Evolutionary conservation across 1,284 basidiomycete genomes (phyloP).

Genomic region (Erythrobasidium hasegawianum): DNA sequence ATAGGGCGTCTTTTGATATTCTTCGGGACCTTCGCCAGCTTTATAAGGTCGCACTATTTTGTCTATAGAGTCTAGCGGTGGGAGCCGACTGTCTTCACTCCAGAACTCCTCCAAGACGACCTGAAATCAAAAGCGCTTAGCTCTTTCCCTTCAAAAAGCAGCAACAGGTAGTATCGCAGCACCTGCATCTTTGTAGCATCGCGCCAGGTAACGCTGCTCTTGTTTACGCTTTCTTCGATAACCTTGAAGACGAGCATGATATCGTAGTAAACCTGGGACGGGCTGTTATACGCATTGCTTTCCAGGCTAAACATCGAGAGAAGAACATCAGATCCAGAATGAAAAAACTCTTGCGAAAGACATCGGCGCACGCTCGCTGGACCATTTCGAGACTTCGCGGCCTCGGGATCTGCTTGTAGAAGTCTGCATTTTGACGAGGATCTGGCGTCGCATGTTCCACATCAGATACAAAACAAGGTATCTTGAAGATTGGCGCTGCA

Average conservation of each 20-base stretch:
- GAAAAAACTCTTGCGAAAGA: neutral
- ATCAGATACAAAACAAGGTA: no score
- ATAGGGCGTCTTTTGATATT: conserved; percentile 5
- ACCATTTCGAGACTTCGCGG: conserved; percentile 29
- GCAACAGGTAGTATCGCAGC: neutral
- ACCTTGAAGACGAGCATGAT: conserved; percentile 12
- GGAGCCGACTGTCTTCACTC: conserved; percentile 10
- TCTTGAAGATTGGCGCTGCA: no score
- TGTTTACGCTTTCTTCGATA: conserved; percentile 14
- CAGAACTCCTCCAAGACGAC: conserved; percentile 29
- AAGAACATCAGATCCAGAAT: neutral
- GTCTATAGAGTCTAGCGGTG: conserved; percentile 18
- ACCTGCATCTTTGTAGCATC: conserved; percentile 33
- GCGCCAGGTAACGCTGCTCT: conserved; percentile 26
- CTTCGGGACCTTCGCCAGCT: conserved; percentile 3
- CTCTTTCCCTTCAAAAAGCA: no score
- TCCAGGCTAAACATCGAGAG: conserved; percentile 4
- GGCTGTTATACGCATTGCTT: conserved; percentile 1
- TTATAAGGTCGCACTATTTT: neutral
- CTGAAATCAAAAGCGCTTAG: neutral
- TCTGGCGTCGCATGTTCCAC: no score
- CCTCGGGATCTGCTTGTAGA: conserved; percentile 4
- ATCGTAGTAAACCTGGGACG: conserved; percentile 24
- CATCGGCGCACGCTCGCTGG: conserved; percentile 15
- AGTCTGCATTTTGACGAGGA: conserved; percentile 6